Conservation (phyloP, 1,139 yeast genomes). For the Kurtzmaniella natalensis region DNA sequence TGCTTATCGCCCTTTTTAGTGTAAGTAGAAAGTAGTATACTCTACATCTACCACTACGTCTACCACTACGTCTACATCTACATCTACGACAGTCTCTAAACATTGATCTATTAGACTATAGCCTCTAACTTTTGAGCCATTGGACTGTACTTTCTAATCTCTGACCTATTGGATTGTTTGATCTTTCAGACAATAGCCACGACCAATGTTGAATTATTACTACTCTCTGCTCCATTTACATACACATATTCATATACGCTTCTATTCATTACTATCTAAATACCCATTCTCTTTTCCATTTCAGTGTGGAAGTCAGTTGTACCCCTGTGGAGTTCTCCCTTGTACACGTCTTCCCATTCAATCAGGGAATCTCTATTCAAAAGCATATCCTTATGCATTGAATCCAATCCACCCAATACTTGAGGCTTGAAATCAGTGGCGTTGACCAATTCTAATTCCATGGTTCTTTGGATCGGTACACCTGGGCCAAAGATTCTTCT, state of each 20-base stretch:
- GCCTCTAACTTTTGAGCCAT: no score
- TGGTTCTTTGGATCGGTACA: slow-evolving; percentile 84
- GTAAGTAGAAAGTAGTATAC: no score
- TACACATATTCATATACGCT: not conserved
- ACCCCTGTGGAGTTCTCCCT: slow-evolving; percentile 44
- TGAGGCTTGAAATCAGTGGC: slow-evolving; percentile 71
- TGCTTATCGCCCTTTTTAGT: no score
- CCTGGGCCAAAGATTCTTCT: slow-evolving; percentile 88
- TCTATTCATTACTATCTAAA: slow-evolving; percentile 13
- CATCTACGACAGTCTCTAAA: no score
- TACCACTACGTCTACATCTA: no score
- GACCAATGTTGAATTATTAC: no score
- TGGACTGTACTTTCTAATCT: no score
- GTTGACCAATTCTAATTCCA: slow-evolving; percentile 78
- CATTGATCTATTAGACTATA: no score
- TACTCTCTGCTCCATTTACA: no score
- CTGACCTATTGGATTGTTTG: no score
- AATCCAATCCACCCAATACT: slow-evolving; percentile 48
- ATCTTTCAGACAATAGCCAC: no score
- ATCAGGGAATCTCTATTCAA: slow-evolving; percentile 68
- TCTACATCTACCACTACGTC: no score
- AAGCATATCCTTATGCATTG: slow-evolving; percentile 74
- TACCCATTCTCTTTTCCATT: slow-evolving; percentile 62
- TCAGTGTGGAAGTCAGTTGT: slow-evolving; percentile 61
- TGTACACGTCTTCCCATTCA: slow-evolving; percentile 94